Base-by-base conservation (phyloP, 148 eudicot species). In the Cornus kousa region DNA sequence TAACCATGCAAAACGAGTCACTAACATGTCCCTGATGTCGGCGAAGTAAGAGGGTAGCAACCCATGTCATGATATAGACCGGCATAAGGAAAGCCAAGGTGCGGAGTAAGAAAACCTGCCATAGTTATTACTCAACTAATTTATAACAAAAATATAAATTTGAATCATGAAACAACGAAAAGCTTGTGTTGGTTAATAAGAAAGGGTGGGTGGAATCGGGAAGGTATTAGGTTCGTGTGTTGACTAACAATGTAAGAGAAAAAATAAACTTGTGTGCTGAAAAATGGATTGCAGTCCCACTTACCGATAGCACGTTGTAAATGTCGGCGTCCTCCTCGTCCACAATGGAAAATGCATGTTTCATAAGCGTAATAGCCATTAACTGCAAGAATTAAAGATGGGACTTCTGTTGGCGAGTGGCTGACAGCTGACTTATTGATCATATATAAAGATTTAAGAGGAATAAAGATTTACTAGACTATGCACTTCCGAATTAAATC, bases 261-360 rank as follows among this genome's bases (percentile, higher is more conserved):
- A 35, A 35, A 35, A 28, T 28, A 28, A 35, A 35, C 37, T 35
- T 35, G 53, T 7, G 33, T 39, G 73, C 39, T 70, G 19, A 6
- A 28, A 37, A 70, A 9, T 31, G 48, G 73, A 70, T 12, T 39
- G 23, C 39, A 31, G 12, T 70, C 5, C 74, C 65, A 73, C 75
- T 73, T 55, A 73, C 75, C 2, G 65, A 16, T 4, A 73, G 17
- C 5, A 53, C 12, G n/a, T 31, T 55, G 22, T 7, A 23, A 2
- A 73, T 5, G 22, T 55, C 60, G 14, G 16, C 31, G n/a, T 73
- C 66, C n/a, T 50, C 65, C 40, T 50, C 65, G 14, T 73, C 66
- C 22, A 73, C 39, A 16, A 50, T 35, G 9, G 75, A 73, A 55
- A 50, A 73, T 55, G 75, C 75, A 55, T 73, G 75, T 12, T 37